These are phyloP conservation scores for Leccinum subrobustum DNA, from an alignment of 1,284 basidiomycete genomes.

Conservation along the genomic window DNA sequence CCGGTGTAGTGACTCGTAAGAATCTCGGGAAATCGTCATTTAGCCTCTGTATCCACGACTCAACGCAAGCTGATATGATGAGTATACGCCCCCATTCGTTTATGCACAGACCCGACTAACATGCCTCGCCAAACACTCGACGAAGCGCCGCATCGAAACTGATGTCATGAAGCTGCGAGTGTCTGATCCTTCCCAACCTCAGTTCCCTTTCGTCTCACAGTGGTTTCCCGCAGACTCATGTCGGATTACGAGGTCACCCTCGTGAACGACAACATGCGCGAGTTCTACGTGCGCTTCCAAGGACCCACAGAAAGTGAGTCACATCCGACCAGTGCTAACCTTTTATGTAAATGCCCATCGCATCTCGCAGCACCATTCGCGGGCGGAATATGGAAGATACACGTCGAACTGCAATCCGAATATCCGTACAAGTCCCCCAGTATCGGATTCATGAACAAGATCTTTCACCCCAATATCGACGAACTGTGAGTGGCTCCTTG, in stretches of 20 bases:
- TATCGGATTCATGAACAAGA: constrained; percentile 99
- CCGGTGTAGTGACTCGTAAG: constrained; percentile 14
- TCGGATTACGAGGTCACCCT: constrained; percentile 96
- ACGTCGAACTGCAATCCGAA: constrained; percentile 98
- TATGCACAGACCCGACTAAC: constrained; percentile 18
- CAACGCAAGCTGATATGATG: constrained; percentile 37
- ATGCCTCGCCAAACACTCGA: constrained; percentile 34
- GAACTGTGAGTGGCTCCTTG: constrained; percentile 65
- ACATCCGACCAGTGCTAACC: background rate
- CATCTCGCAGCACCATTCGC: constrained; percentile 81
- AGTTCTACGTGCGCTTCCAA: constrained; percentile 96
- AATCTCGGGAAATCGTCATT: background rate
- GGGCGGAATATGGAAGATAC: constrained; percentile 98
- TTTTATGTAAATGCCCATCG: constrained; percentile 9
- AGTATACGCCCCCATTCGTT: constrained; percentile 26
- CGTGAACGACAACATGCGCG: constrained; percentile 98
- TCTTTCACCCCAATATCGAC: constrained; percentile 99
- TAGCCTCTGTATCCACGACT: constrained; percentile 8
- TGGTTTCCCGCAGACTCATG: constrained; percentile 70
- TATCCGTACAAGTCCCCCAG: constrained; percentile 99
- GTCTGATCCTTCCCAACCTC: background rate
- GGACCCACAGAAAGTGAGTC: constrained; percentile 92
- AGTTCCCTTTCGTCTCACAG: constrained; percentile 14
- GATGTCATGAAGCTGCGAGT: constrained; percentile 99
- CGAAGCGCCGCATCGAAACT: constrained; percentile 95